Evolutionary conservation across 2,329 filamentous ascomycete species (phyloP).

Genomic region (Westerdykella aurantiaca): DNA sequence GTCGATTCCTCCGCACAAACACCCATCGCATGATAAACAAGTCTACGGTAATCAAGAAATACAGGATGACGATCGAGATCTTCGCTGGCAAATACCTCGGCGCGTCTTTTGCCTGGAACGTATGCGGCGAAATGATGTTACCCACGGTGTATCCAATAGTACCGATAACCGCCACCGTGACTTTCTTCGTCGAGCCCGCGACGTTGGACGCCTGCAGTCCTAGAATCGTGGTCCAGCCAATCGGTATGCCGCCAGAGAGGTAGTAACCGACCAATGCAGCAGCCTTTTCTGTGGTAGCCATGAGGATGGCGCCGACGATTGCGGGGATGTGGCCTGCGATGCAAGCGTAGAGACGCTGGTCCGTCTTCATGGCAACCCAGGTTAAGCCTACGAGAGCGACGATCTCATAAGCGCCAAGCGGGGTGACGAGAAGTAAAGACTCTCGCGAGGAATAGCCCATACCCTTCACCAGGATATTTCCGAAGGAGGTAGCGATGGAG

Average conservation of each 20-base stretch:
- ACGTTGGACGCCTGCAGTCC: conserved; percentile 29
- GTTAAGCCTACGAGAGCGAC: conserved; percentile 35
- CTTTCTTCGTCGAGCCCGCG: conserved; percentile 36
- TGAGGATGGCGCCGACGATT: conserved; percentile 36
- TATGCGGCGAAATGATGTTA: conserved; percentile 42
- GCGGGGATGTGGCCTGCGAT: conserved; percentile 35
- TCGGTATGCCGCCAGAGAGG: conserved; percentile 35
- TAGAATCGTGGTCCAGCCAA: conserved; percentile 38
- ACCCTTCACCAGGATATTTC: conserved; percentile 36
- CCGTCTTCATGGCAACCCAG: conserved; percentile 34
- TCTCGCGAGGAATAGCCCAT: conserved; percentile 34
- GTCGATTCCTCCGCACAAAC: too few relatives aligned
- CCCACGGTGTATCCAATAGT: conserved; percentile 36
- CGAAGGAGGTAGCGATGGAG: conserved; percentile 36
- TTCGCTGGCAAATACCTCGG: conserved; percentile 38
- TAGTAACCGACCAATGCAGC: conserved; percentile 36
- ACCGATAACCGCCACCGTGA: conserved; percentile 31
- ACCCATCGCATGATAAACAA: too few relatives aligned
- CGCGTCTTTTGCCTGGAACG: conserved; percentile 32
- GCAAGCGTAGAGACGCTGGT: conserved; percentile 32
- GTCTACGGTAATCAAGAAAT: too few relatives aligned
- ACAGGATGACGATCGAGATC: conserved; percentile 19
- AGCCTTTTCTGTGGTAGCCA: conserved; percentile 36
- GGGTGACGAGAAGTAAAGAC: conserved; percentile 36
- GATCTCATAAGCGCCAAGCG: conserved; percentile 37